Evolutionary conservation across 768 basidiomycete species (phyloP).

Genomic region (Mycena venus): DNA sequence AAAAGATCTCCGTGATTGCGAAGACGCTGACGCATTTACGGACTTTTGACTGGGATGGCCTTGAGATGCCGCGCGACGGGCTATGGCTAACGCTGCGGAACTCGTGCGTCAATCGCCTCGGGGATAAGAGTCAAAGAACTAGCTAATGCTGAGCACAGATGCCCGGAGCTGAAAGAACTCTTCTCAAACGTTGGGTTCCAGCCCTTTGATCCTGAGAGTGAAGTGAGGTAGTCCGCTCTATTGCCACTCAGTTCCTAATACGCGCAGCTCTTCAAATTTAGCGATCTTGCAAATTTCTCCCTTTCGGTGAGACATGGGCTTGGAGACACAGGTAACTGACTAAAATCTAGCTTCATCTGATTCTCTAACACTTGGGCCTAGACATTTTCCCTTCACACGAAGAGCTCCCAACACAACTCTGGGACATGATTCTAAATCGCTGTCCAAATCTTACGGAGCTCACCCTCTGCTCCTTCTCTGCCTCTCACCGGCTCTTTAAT

Average conservation of each 20-base stretch:
- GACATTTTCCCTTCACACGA: constrained; percentile 57
- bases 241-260: background rate
- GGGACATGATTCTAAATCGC: constrained; percentile 62
- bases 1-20: constrained; percentile 50
- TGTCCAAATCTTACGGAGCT: constrained; percentile 65
- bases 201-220: constrained; percentile 50
- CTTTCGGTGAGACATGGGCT: constrained; percentile 62
- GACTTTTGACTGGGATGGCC: constrained; percentile 67
- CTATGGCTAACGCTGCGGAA: constrained; percentile 58
- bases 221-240: constrained; percentile 31
- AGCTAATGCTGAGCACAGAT: constrained; percentile 43
- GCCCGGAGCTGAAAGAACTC: constrained; percentile 57
- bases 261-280: constrained; percentile 56
- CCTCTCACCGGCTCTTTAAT: constrained; percentile 59
- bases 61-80: constrained; percentile 57
- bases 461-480: constrained; percentile 64
- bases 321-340: constrained; percentile 47
- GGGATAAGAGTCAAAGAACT: background rate
- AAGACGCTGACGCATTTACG: constrained; percentile 48
- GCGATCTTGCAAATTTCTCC: constrained; percentile 59
- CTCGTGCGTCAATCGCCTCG: constrained; percentile 46
- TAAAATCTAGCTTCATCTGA: background rate
- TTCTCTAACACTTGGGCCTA: constrained; percentile 23
- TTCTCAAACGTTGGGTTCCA: constrained; percentile 59
- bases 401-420: constrained; percentile 55